Evolutionary conservation across 2,329 filamentous ascomycete genomes (phyloP).

Genomic region (Phyllosticta citrichinensis): DNA sequence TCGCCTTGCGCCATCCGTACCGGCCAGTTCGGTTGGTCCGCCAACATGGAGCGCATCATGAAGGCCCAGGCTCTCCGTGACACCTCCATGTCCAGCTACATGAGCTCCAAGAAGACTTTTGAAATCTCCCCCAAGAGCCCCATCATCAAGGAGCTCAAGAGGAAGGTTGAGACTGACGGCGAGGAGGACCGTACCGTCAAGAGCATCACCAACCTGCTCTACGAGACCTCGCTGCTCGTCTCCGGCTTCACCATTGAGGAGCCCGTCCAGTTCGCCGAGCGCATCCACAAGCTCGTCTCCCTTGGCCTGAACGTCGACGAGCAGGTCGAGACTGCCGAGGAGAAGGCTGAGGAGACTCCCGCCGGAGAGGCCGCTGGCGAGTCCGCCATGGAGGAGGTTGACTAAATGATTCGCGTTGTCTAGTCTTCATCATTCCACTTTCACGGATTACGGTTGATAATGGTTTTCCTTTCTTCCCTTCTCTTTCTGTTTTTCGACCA

Average conservation of each 20-base stretch:
- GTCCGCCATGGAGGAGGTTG: constrained; percentile 99
- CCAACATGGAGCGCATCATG: constrained; percentile 99
- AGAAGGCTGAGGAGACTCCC: constrained; percentile 48
- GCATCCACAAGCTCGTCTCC: constrained; percentile 99
- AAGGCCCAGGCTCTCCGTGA: constrained; percentile 99
- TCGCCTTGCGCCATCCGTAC: constrained; percentile 98
- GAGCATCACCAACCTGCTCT: constrained; percentile 96
- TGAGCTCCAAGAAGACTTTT: constrained; percentile 99
- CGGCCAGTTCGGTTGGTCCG: constrained; percentile 98
- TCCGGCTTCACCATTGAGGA: constrained; percentile 99
- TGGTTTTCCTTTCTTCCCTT: background rate
- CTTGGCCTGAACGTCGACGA: constrained; percentile 97
- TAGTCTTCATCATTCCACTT: constrained; percentile 4
- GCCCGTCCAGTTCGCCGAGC: constrained; percentile 94
- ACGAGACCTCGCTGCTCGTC: constrained; percentile 96
- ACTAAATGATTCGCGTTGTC: constrained; percentile 47
- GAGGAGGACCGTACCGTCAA: constrained; percentile 99
- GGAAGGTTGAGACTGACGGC: constrained; percentile 94
- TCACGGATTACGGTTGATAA: constrained; percentile 6
- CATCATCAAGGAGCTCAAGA: constrained; percentile 98
- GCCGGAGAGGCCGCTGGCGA: constrained; percentile 57
- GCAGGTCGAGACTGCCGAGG: constrained; percentile 61
- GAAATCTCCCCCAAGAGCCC: constrained; percentile 98
- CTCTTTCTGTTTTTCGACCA: constrained; percentile 5
- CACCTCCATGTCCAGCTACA: constrained; percentile 99